A percentile compares a stretch with the other conserved stretches of the same genome.
These are phyloP conservation scores for Sporothrix pallida DNA, from an alignment of 2,329 filamentous ascomycete species.

Conservation along the genomic window DNA sequence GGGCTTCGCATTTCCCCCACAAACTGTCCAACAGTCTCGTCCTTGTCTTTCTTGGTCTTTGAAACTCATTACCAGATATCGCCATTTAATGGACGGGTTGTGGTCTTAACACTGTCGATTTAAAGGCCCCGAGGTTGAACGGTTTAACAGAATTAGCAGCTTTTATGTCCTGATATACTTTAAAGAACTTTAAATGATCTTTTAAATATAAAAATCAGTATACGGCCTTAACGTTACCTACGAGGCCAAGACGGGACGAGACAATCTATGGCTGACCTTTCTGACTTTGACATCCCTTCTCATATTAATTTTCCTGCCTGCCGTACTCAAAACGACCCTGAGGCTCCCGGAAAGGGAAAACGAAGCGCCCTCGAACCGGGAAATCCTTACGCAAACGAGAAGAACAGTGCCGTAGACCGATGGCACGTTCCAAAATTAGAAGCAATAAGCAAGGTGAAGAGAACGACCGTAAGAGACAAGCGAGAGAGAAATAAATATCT, in stretches of 20 bases:
- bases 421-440: slow-evolving; percentile 24
- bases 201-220: not conserved
- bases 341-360: not conserved
- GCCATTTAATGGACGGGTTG: no score
- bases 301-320: not conserved
- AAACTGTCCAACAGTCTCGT: not conserved
- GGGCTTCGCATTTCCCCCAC: slow-evolving; percentile 6
- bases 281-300: not conserved
- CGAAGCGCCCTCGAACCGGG: not conserved
- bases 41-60: not conserved
- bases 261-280: not conserved
- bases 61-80: not conserved
- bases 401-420: slow-evolving; percentile 14
- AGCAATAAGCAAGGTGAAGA: not conserved
- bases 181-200: no score
- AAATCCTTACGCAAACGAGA: not conserved
- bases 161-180: not conserved
- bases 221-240: not conserved
- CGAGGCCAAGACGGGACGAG: not conserved
- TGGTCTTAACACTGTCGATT: no score
- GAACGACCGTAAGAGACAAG: not conserved
- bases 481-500: no score
- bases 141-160: no score
- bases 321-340: not conserved
- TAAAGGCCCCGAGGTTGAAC: no score